These are phyloP conservation scores for Diaporthe destruens DNA, from an alignment of 2,329 filamentous ascomycete species.

Conservation along the genomic window DNA sequence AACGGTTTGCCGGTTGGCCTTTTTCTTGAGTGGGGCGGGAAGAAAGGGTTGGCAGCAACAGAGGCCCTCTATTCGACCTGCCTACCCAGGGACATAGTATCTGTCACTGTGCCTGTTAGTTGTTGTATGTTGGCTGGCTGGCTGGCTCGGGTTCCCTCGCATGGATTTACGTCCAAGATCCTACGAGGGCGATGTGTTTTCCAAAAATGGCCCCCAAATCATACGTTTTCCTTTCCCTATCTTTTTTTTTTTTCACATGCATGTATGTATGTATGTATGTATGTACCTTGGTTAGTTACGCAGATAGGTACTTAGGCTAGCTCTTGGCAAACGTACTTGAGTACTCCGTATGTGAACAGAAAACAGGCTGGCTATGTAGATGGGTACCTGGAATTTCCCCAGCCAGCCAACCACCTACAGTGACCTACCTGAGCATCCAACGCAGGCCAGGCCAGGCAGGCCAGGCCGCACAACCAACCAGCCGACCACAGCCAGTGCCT, in stretches of 20 bases:
- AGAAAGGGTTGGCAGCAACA: not conserved
- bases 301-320: too few relatives aligned
- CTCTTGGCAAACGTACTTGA: too few relatives aligned
- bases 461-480: not conserved
- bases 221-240: not conserved
- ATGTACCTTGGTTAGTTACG: too few relatives aligned
- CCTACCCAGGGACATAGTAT: too few relatives aligned
- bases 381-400: not conserved
- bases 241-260: too few relatives aligned
- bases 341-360: too few relatives aligned
- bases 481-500: not conserved
- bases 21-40: not conserved
- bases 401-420: conserved; percentile 1
- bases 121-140: not conserved
- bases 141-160: not conserved
- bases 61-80: not conserved
- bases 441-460: too few relatives aligned
- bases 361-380: not conserved
- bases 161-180: not conserved
- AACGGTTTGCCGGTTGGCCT: not conserved
- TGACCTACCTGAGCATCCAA: too few relatives aligned
- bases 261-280: too few relatives aligned
- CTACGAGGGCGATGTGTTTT: conserved; percentile 7
- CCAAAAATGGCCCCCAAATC: conserved; percentile 27
- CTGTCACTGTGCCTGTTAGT: not conserved